Evolutionary conservation across 164 flowering plant genomes (phyloP).

Genomic region (Vitis vinifera): ASM3070453v1 NC_081818.1:8993501-8994000

Average conservation of each 20-base stretch:
- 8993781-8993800: conserved; percentile 52
- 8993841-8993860: conserved; percentile 57
- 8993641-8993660: conserved; percentile 59
- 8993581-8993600: conserved; percentile 52
- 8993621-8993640: conserved; percentile 54
- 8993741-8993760: conserved; percentile 53
- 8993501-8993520: conserved; percentile 6
- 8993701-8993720: conserved; percentile 52
- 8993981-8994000: conserved; percentile 61
- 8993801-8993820: conserved; percentile 53
- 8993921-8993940: conserved; percentile 60
- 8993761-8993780: conserved; percentile 37
- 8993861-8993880: conserved; percentile 50
- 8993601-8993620: conserved; percentile 55
- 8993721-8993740: conserved; percentile 56
- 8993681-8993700: conserved; percentile 55
- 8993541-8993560: conserved; percentile 56
- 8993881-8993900: conserved; percentile 47
- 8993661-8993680: conserved; percentile 51
- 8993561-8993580: conserved; percentile 53
- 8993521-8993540: conserved; percentile 24
- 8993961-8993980: conserved; percentile 69
- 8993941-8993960: conserved; percentile 57
- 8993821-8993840: conserved; percentile 54
- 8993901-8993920: conserved; percentile 63